Base-by-base conservation (phyloP, 306 rosid species). In the Casuarina cunninghamiana region DNA sequence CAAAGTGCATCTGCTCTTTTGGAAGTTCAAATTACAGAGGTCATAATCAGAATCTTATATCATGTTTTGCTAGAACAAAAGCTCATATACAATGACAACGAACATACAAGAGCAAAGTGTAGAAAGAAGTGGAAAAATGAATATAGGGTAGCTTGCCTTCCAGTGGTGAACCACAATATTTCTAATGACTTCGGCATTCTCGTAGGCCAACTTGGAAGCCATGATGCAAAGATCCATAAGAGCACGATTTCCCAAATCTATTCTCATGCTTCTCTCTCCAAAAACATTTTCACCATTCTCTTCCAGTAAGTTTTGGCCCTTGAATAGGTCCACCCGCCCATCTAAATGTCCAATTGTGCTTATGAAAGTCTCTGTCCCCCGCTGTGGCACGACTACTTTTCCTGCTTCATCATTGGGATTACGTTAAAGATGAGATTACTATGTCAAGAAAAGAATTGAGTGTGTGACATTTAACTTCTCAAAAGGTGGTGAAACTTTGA, bases 181-280 rank as follows among this genome's bases (percentile, higher is more conserved):
- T 68, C 77, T 73, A 38, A 90, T 75, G 73, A 90, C 85, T 32
- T 62, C 51, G 17, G 86, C 87, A 76, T 92, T 92, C 89, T 92
- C 97, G 39, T 90, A 92, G 32, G 91, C 93, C 77, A 90, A 76
- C 88, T 90, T 92, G 69, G 97, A 84, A 51, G 95, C 91, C 93
- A 90, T 87, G 12, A 90, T 75, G 83, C 97, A 92, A 60, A 92
- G 90, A 67, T 90, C 97, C 86, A 88, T 80, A 35, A 92, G 86
- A 84, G 84, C 77, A 66, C 78, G 76, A 77, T 75, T 84, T 53
- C 86, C 89, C 76, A 79, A 35, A 48, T 85, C 83, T 62, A 69
- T 77, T 41, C 15, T 58, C 2, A 72, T 55, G 53, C 77, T 72
- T 35, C 55, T 77, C 60, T 74, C 83, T 37, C 63, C 78, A 37